phyloP scores from a whole-genome alignment of 805 yeast genomes.

The Ogataea haglerorum region DNA sequence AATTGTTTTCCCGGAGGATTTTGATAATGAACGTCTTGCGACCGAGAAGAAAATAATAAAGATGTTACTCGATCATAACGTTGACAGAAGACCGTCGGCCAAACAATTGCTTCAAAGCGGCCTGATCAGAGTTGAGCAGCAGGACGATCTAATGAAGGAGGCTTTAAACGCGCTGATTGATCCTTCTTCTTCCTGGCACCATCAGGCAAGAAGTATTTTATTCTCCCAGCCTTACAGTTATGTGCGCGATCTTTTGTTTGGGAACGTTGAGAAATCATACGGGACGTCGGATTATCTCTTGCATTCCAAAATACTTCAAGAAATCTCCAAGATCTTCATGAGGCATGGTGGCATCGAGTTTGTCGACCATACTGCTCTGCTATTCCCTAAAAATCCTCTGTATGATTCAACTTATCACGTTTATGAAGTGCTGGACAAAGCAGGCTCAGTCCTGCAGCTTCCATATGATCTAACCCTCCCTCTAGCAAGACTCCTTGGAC shows the following conservation, averaged over 20 bases:
- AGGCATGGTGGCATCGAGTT: conserved; percentile 83
- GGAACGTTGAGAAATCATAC: conserved; percentile 36
- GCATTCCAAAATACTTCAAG: conserved; percentile 56
- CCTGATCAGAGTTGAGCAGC: conserved; percentile 80
- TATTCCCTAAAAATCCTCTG: conserved; percentile 81
- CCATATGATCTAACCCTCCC: conserved; percentile 91
- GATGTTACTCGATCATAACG: conserved; percentile 72
- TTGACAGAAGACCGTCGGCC: conserved; percentile 78
- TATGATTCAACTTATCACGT: conserved; percentile 61
- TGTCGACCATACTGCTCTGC: conserved; percentile 52
- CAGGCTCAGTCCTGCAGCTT: conserved; percentile 84
- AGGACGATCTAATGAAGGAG: conserved; percentile 84
- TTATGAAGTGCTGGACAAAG: conserved; percentile 76
- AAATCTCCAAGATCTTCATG: conserved; percentile 60
- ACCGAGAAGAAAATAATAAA: conserved; percentile 67
- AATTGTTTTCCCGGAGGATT: conserved; percentile 70
- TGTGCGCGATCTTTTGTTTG: conserved; percentile 83
- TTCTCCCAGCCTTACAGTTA: conserved; percentile 82
- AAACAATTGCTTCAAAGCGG: conserved; percentile 73
- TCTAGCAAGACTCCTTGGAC: conserved; percentile 78
- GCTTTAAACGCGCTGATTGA: conserved; percentile 82
- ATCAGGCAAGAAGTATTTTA: conserved; percentile 81
- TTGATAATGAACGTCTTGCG: conserved; percentile 46
- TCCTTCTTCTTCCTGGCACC: conserved; percentile 92
- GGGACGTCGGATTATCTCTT: conserved; percentile 49